Base-by-base conservation (phyloP, 768 basidiomycete species). In the Grammothele lineata region DNA sequence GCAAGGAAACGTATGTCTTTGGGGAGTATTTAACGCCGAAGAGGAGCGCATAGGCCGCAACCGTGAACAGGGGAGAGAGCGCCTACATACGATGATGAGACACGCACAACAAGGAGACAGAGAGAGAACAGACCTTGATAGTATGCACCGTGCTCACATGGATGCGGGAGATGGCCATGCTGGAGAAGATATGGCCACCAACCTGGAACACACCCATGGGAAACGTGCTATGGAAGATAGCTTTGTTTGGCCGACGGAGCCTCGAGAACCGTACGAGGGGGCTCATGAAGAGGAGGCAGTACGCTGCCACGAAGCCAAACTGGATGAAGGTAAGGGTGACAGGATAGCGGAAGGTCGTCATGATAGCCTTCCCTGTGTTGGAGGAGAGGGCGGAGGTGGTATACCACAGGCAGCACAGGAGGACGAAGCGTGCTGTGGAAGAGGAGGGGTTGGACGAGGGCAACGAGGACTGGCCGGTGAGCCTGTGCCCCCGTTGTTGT, bases 171-270 rank as follows among this genome's bases (percentile, higher is more conserved):
- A 97, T 99, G 10, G 96, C 96, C 70, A 99, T 85, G 57, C 92
- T 95, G 15, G 93, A 93, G 64, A 96, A 97, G 60, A 99, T 92
- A 64, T 99, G 96, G 1, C 96, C 96, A 6, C 85, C 92, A 26
- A 99, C 94, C 68, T 99, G 96, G 65, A 99, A 99, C 51, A 88
- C 76, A 19, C 93, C 94, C 95, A 98, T 98, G 1, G 94, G 92
- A 22, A 96, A 62, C 2, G 94, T 96, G 48, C 75, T 87, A 48
- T 68, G 70, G 21, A 98, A 57, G 52, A 96, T 91, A 9, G 78
- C 74, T 55, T 63, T 71, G 7, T 83, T 89, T 3, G 95, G 94
- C 17, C 57, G 61, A 27, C 91, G 81, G 33, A 95, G 58, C 56
- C 69, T 78, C 35, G 83, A 74, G 62, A 87, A 85, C 19, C 76